Base-by-base conservation (phyloP, 2,329 filamentous ascomycete genomes). In the Talaromyces sp. region DNA sequence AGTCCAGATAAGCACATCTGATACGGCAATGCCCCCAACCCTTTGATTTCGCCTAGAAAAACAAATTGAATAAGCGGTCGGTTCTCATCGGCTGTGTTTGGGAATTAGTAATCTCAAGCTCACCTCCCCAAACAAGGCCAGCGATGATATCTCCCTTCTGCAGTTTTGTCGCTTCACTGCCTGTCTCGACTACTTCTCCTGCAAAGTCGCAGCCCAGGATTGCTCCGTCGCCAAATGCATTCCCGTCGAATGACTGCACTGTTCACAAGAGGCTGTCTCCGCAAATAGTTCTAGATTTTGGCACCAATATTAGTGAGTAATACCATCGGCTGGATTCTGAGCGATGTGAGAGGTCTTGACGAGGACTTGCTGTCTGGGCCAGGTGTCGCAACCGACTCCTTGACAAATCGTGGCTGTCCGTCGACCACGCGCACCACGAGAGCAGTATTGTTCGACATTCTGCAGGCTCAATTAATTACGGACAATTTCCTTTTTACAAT, bases 151-250 rank as follows among this genome's bases (percentile, higher is more conserved):
- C 75, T 8, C 77, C 75, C 2, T 70, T 64, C 2, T 62, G 52
- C 11, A 71, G 61, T 7, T 62, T 60, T n/a, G 67, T 72, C 1
- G 73, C 73, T 1, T 59, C 55, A 14, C 60, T 55, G 0, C 75
- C 78, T 0, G 75, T 46, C 24, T 68, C 64, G 27, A 68, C 65
- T 35, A 74, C 68, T 24, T 66, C 63, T 31, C 71, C 71, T 8
- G 70, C 68, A 58, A 71, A 74, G 56, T 74, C 71, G 52, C 68
- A 74, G 4, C 71, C 71, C 0, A 70, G 62, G 0, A 71, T 62
- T 5, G 63, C 64, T 6, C 67, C 66, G 10, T 77, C 70, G 4
- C 73, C 75, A 43, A 78, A 78, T 1, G 69, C 69, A 41, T 77
- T 73, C 2, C 49, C 6, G 55, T 77, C 74, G 49, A 77, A 70